phyloP scores from a whole-genome alignment of 257 asterid species.

The Leptodermis oblonga region DNA sequence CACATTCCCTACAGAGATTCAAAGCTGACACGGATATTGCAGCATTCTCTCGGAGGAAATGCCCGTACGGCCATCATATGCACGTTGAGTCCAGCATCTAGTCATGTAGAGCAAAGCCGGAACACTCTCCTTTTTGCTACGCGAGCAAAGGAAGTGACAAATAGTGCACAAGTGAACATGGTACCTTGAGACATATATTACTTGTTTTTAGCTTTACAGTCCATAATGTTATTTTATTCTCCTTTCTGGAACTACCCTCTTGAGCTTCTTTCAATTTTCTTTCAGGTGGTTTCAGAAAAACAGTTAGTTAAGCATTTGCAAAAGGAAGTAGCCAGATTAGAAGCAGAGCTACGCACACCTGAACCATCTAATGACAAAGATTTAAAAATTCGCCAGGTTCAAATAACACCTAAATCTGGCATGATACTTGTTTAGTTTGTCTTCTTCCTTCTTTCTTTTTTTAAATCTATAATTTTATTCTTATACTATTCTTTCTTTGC shows the following conservation, averaged over 20 bases:
- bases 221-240: background rate
- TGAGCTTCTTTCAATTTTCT: slow-evolving; percentile 12
- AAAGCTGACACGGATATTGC: slow-evolving; percentile 92
- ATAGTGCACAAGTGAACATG: slow-evolving; percentile 91
- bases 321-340: slow-evolving; percentile 94
- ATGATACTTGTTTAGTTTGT: background rate
- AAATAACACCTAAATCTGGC: slow-evolving; percentile 11
- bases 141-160: slow-evolving; percentile 96
- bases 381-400: slow-evolving; percentile 69
- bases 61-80: slow-evolving; percentile 98
- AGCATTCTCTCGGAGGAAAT: slow-evolving; percentile 96
- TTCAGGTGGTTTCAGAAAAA: slow-evolving; percentile 85
- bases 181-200: slow-evolving; percentile 30
- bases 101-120: slow-evolving; percentile 88
- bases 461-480: background rate
- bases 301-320: slow-evolving; percentile 94
- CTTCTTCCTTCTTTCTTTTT: background rate
- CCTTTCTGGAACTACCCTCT: slow-evolving; percentile 3
- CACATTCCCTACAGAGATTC: slow-evolving; percentile 94
- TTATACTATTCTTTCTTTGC: slow-evolving; percentile 12
- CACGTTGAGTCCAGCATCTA: slow-evolving; percentile 91
- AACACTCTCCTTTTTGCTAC: slow-evolving; percentile 90
- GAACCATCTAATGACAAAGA: slow-evolving; percentile 72
- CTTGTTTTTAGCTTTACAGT: background rate
- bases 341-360: slow-evolving; percentile 85